A percentile compares a stretch with the other conserved stretches of the same genome.
Evolutionary conservation across 352 stramenopile species (phyloP).

Genomic region (Pythium monospermum): DNA sequence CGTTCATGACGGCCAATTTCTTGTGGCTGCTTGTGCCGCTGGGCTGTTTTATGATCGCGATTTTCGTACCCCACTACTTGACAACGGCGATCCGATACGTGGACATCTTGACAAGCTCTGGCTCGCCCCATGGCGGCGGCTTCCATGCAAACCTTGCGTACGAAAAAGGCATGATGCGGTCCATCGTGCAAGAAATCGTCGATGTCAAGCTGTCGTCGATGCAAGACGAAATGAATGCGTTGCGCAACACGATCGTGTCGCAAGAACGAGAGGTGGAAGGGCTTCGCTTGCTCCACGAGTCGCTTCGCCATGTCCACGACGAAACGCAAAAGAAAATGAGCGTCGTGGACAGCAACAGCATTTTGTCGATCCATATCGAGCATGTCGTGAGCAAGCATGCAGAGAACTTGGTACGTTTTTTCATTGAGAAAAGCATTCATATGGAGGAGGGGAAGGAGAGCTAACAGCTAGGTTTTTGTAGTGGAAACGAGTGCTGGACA

Average conservation of each 20-base stretch:
- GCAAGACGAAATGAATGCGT: constrained; percentile 39
- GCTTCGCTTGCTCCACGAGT: constrained; percentile 50
- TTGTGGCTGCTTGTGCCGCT: constrained; percentile 67
- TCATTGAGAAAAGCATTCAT: too few relatives aligned
- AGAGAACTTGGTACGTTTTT: constrained; percentile 60
- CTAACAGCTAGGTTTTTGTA: constrained; percentile 11
- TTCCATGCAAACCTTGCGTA: constrained; percentile 24
- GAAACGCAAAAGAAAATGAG: constrained; percentile 59
- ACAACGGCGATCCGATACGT: constrained; percentile 65
- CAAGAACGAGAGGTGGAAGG: constrained; percentile 64
- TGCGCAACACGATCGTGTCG: constrained; percentile 44
- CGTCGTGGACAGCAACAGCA: constrained; percentile 43
- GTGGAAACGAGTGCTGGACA: constrained; percentile 56
- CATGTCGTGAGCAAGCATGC: constrained; percentile 57
- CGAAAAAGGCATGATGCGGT: constrained; percentile 55
- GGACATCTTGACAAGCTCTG: constrained; percentile 48
- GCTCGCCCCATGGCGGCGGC: too few relatives aligned
- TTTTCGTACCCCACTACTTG: constrained; percentile 66
- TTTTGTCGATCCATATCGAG: constrained; percentile 64
- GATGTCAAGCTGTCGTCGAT: constrained; percentile 58
- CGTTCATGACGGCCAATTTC: constrained; percentile 71
- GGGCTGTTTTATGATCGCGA: constrained; percentile 63
- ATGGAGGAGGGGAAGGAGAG: too few relatives aligned
- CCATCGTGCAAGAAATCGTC: constrained; percentile 62
- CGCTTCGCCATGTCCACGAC: constrained; percentile 46